A percentile compares a stretch with the other conserved stretches of the same genome.
These are phyloP conservation scores for Suhomyces sp. DNA, from an alignment of 805 yeast genomes.

Conservation along the genomic window DNA sequence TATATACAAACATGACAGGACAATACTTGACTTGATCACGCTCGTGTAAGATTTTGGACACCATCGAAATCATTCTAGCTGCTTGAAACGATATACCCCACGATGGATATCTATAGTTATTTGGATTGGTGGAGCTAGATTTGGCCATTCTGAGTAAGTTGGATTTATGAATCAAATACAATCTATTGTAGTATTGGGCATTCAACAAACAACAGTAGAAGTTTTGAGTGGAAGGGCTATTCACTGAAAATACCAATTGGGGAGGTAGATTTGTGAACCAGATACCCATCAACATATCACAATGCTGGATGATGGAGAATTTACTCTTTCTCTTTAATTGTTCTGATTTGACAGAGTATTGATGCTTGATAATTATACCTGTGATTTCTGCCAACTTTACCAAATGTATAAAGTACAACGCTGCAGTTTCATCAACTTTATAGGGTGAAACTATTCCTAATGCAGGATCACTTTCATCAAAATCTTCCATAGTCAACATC, in stretches of 20 bases:
- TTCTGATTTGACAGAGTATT: constrained; percentile 69
- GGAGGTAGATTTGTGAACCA: constrained; percentile 72
- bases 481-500: constrained; percentile 67
- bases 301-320: constrained; percentile 54
- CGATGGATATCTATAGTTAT: constrained; percentile 57
- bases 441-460: constrained; percentile 37
- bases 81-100: constrained; percentile 83
- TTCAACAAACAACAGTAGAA: constrained; percentile 59
- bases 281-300: constrained; percentile 74
- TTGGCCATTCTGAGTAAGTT: constrained; percentile 55
- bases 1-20: constrained; percentile 61
- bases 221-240: constrained; percentile 52
- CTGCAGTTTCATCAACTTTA: constrained; percentile 48
- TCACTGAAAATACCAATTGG: constrained; percentile 59
- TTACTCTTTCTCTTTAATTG: constrained; percentile 44
- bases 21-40: constrained; percentile 49
- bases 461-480: constrained; percentile 52
- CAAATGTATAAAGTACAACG: constrained; percentile 58
- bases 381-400: constrained; percentile 69
- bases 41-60: constrained; percentile 54
- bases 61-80: constrained; percentile 69
- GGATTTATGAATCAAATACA: constrained; percentile 69
- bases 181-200: constrained; percentile 69
- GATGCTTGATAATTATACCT: constrained; percentile 66
- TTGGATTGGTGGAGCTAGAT: constrained; percentile 39